Conservation (phyloP, 2,329 filamentous ascomycete genomes). For the Blastomyces emzantsi region DNA sequence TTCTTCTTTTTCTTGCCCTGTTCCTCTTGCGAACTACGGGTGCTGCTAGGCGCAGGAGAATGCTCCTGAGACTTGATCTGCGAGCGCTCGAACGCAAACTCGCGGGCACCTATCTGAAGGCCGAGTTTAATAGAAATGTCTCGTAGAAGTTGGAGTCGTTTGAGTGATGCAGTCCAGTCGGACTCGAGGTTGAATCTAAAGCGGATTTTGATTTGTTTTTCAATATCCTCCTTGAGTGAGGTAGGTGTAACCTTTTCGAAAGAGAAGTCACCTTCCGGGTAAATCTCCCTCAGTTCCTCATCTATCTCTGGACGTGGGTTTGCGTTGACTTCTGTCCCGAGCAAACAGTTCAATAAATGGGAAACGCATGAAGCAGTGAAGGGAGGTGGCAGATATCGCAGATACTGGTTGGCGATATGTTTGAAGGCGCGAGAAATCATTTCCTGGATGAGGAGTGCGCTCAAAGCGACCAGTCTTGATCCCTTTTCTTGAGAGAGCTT, state of each 20-base stretch:
- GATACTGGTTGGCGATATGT: conserved; percentile 70
- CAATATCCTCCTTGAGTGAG: conserved; percentile 58
- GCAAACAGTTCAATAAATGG: conserved; percentile 87
- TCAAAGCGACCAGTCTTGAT: conserved; percentile 65
- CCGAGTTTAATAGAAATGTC: conserved; percentile 85
- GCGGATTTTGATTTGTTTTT: conserved; percentile 60
- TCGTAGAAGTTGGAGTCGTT: conserved; percentile 74
- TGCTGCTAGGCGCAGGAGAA: conserved; percentile 31
- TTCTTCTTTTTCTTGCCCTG: conserved; percentile 49
- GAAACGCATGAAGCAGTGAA: conserved; percentile 71
- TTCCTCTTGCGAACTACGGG: conserved; percentile 28
- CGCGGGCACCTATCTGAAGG: conserved; percentile 72
- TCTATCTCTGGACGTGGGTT: conserved; percentile 72
- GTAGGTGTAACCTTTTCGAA: conserved; percentile 74
- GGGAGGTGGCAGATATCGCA: conserved; percentile 68
- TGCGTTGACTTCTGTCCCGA: conserved; percentile 68
- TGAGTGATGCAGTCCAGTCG: conserved; percentile 58
- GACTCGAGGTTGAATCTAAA: conserved; percentile 66
- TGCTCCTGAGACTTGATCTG: conserved; percentile 28
- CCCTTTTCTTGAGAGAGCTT: conserved; percentile 57
- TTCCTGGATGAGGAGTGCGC: conserved; percentile 71
- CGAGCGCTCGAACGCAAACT: conserved; percentile 57
- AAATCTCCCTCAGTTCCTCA: conserved; percentile 61
- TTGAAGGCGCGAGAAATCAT: conserved; percentile 97
- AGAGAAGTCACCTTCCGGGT: conserved; percentile 69